phyloP scores from a whole-genome alignment of 495 filamentous ascomycete genomes.

The Penicillium soppii region DNA sequence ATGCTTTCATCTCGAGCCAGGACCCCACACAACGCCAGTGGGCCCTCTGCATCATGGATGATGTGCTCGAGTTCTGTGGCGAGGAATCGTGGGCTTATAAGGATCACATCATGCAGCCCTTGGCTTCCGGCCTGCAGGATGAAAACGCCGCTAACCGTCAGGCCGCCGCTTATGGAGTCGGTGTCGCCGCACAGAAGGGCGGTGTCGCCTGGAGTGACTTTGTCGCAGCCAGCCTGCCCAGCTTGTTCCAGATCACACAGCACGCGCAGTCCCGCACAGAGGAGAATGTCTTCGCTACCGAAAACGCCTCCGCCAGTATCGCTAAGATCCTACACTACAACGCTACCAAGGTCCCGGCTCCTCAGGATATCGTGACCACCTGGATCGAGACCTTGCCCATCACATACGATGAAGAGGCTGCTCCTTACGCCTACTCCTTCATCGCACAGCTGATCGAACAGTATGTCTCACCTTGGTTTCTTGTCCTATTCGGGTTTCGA shows the following conservation, averaged over 20 bases:
- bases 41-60: slow-evolving; percentile 98
- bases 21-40: slow-evolving; percentile 96
- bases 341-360: slow-evolving; percentile 65
- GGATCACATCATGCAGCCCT: slow-evolving; percentile 77
- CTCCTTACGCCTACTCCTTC: slow-evolving; percentile 93
- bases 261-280: slow-evolving; percentile 78
- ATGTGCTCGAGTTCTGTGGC: slow-evolving; percentile 96
- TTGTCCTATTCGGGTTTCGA: background rate
- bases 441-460: slow-evolving; percentile 87
- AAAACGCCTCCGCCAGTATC: slow-evolving; percentile 96
- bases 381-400: slow-evolving; percentile 93
- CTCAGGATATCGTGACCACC: slow-evolving; percentile 67
- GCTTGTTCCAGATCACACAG: slow-evolving; percentile 79
- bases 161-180: slow-evolving; percentile 93
- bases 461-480: slow-evolving; percentile 57
- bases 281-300: slow-evolving; percentile 94
- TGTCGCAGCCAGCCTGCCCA: slow-evolving; percentile 71
- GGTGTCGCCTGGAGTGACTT: slow-evolving; percentile 82
- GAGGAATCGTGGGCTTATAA: slow-evolving; percentile 79
- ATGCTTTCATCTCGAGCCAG: slow-evolving; percentile 74
- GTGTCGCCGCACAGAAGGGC: slow-evolving; percentile 92
- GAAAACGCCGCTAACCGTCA: slow-evolving; percentile 88
- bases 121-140: slow-evolving; percentile 81
- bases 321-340: slow-evolving; percentile 96
- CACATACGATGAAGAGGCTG: slow-evolving; percentile 94